Base-by-base conservation (phyloP, 768 basidiomycete genomes). In the Hypholoma fasciculare region DNA sequence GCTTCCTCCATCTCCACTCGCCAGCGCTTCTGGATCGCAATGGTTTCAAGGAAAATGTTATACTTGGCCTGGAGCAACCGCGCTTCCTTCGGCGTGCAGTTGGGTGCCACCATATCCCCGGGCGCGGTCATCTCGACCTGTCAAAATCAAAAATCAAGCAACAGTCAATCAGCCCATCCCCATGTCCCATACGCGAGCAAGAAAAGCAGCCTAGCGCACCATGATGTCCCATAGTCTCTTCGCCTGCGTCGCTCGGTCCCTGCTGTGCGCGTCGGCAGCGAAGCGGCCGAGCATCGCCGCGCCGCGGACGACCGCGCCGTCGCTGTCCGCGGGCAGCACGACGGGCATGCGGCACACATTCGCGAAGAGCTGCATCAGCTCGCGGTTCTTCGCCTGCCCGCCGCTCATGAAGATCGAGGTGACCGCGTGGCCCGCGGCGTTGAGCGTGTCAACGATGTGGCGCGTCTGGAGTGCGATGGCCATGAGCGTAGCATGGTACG, bases 401-500 rank as follows among this genome's bases (percentile, higher is more conserved):
- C 96, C 95, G 52, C 87, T 90, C 84, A 98, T 90, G 77, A 93
- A 97, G 67, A 99, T 88, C 30, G 86, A 83, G 50, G 82, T 81
- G 65, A 99, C 87, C 17, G 78, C 67, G 72, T 98, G 96, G 0
- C 96, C 96, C 23, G 86, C 82, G 27, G 69, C 70, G 74, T 98
- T 96, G 80, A 98, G 89, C 60, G 85, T 83, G 66, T 95, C 92
- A 58, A 98, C 78, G 71, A 99, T 98, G 72, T 97, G 95, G 11
- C 92, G 82, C 30, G 94, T 97, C 72, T 98, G 96, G 20, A 97
- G 84, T 14, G 94, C 91, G 71, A 99, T 96, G 17, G 94, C 86
- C 75, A 97, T 92, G 47, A 98, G 85, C 0, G 95, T 90, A 55
- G 94, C 84, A 66, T 94, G 87, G 76, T 96, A 98, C 69, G 92